phyloP scores from a whole-genome alignment of 2,329 filamentous ascomycete genomes.

The Mycocentrospora acerina region DNA sequence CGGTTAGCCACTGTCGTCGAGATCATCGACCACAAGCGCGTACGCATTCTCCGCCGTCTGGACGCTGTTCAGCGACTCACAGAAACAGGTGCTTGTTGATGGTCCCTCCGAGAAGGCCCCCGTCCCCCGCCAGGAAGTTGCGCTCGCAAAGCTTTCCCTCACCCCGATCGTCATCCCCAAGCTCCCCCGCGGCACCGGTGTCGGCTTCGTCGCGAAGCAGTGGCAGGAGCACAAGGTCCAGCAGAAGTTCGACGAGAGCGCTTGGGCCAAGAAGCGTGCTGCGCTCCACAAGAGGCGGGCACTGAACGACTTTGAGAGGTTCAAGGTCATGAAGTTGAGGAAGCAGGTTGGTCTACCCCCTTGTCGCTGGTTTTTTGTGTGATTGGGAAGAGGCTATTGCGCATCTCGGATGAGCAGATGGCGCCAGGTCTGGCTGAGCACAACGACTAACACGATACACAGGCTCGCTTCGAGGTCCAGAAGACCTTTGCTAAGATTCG shows the following conservation, averaged over 20 bases:
- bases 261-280: slow-evolving; percentile 91
- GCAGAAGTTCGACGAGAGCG: slow-evolving; percentile 85
- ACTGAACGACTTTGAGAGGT: slow-evolving; percentile 98
- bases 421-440: slow-evolving; percentile 4
- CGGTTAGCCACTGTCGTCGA: slow-evolving; percentile 93
- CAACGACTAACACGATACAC: slow-evolving; percentile 20
- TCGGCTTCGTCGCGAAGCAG: slow-evolving; percentile 77
- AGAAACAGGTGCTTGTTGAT: slow-evolving; percentile 84
- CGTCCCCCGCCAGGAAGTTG: slow-evolving; percentile 83
- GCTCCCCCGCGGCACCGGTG: slow-evolving; percentile 82
- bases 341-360: slow-evolving; percentile 74
- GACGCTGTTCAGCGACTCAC: slow-evolving; percentile 31
- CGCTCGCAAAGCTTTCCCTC: slow-evolving; percentile 81
- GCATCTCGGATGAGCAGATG: neutral
- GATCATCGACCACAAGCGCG: slow-evolving; percentile 99
- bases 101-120: slow-evolving; percentile 80
- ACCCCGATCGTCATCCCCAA: slow-evolving; percentile 85
- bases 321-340: slow-evolving; percentile 99
- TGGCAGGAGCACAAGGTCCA: slow-evolving; percentile 95
- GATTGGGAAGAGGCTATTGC: slow-evolving; percentile 1
- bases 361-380: neutral
- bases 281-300: slow-evolving; percentile 83
- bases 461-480: slow-evolving; percentile 91
- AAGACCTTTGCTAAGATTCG: slow-evolving; percentile 90
- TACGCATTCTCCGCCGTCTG: slow-evolving; percentile 60